phyloP scores from a whole-genome alignment of 1,139 yeast species.

The Hanseniaspora sp. region DNA sequence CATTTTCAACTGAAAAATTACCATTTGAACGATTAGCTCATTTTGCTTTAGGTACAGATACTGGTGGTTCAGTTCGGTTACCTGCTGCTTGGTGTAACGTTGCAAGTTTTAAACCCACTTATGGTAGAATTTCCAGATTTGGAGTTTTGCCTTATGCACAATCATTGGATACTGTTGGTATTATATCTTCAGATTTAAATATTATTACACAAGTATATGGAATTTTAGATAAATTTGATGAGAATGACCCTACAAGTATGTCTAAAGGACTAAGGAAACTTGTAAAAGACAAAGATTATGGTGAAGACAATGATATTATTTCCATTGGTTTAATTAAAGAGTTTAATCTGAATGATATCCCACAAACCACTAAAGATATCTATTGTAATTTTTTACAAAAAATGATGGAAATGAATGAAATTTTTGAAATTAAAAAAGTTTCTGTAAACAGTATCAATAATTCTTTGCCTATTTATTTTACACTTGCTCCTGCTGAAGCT shows the following conservation, averaged over 20 bases:
- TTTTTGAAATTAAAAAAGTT: constrained; percentile 35
- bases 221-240: constrained; percentile 50
- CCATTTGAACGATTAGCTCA: constrained; percentile 36
- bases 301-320: constrained; percentile 22
- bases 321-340: constrained; percentile 66
- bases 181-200: constrained; percentile 44
- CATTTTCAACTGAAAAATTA: background rate
- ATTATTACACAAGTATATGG: constrained; percentile 41
- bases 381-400: constrained; percentile 43
- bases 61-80: constrained; percentile 89
- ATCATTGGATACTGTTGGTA: constrained; percentile 87
- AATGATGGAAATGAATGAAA: background rate
- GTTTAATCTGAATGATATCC: constrained; percentile 47
- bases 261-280: constrained; percentile 31
- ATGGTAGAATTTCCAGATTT: constrained; percentile 83
- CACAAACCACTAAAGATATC: constrained; percentile 36
- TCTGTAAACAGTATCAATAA: constrained; percentile 58
- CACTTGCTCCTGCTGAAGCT: constrained; percentile 87
- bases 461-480: constrained; percentile 74
- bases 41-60: constrained; percentile 80
- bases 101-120: constrained; percentile 82
- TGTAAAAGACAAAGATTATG: constrained; percentile 9
- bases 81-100: constrained; percentile 85
- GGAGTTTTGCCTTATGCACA: constrained; percentile 93
- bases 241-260: constrained; percentile 71